Evolutionary conservation across 2,329 filamentous ascomycete species (phyloP), one percentile per base, ranked within the genome.

Genomic region (Cytospora paraplurivora): DNA sequence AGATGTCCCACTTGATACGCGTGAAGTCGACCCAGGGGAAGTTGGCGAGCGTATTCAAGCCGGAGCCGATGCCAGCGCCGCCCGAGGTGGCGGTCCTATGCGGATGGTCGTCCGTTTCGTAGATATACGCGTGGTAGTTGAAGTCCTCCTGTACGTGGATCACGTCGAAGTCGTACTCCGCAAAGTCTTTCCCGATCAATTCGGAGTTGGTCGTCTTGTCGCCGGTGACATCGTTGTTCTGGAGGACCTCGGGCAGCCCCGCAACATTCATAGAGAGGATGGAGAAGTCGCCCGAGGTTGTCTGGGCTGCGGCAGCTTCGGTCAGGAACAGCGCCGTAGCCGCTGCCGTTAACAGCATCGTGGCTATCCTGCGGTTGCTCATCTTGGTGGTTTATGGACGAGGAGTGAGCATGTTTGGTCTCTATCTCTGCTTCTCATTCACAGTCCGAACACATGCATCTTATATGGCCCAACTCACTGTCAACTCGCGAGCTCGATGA

Each of bases 71-170:
- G 0, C 78, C 81, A 0, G 85, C 87, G 32, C 84, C 85, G n/a
- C 88, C 87, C 6, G 85, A 87, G 2, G 87, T 90, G 0, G 85
- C 72, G 1, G 87, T 89, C 60, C 87, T 81, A 73, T 83, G 81
- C 4, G 84, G 77, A 69, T 88, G 85, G 51, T 78, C 80, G 71
- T 87, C 84, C 15, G 82, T 84, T 11, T 76, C 77, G 73, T 89
- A 90, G 67, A 90, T 81, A 62, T 80, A 79, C 10, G 84, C 82
- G 68, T 90, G 86, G 73, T 85, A 90, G 75, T 88, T 88, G 78
- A 89, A 89, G 72, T 89, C 81, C 77, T 89, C 88, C 72, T 90
- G 88, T 15, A 88, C 76, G 67, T 90, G 80, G 71, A 89, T 85
- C 34, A 90, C 75, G 67, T 87, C 85, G 74, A 85, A 87, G 62